phyloP scores from a whole-genome alignment of 352 stramenopile species.

The Phytophthora fragariae region DNA sequence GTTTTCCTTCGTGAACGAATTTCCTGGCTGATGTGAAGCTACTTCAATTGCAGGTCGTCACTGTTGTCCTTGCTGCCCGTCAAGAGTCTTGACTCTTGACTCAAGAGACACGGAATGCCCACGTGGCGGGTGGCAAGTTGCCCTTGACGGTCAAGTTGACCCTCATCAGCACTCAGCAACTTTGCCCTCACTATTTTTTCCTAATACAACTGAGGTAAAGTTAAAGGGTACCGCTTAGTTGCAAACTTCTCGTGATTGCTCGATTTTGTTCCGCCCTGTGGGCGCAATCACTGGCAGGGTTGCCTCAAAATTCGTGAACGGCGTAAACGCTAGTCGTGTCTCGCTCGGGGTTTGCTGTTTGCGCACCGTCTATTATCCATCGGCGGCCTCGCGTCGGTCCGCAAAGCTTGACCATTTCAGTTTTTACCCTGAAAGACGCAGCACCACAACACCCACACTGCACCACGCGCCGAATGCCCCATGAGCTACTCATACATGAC shows the following conservation, averaged over 20 bases:
- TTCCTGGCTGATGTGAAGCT: not conserved
- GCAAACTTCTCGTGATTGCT: not conserved
- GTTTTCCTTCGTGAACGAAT: not conserved
- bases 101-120: too few relatives aligned
- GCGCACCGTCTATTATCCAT: constrained; percentile 23
- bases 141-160: not conserved
- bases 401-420: constrained; percentile 22
- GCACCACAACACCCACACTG: not conserved
- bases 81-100: not conserved
- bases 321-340: constrained; percentile 39
- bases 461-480: constrained; percentile 20
- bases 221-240: not conserved
- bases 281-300: not conserved
- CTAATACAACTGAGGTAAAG: not conserved
- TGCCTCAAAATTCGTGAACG: constrained; percentile 1
- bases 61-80: constrained; percentile 4
- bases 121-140: not conserved
- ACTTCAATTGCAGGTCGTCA: constrained; percentile 6
- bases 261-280: constrained; percentile 15
- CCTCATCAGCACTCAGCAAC: not conserved
- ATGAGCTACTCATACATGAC: constrained; percentile 39
- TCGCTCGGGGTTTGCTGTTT: constrained; percentile 23
- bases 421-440: constrained; percentile 29
- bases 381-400: not conserved
- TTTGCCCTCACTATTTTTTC: not conserved